Percentiles rank a stretch among this genome's conserved stretches.
Evolutionary conservation across 1,284 basidiomycete genomes (phyloP).

Genomic region (Trichosporon sp.): DNA sequence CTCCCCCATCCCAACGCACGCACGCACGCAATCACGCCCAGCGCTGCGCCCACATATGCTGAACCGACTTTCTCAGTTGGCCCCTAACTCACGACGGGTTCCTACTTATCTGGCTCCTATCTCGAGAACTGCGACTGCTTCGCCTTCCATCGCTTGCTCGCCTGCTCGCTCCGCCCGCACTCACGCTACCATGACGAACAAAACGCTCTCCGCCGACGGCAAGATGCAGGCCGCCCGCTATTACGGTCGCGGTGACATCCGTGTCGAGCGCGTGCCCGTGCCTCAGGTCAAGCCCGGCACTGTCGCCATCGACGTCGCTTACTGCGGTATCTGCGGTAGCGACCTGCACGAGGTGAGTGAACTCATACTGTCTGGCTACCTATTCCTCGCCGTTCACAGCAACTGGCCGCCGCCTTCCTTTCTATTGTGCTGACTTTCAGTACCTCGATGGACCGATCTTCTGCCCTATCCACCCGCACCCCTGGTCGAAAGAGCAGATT

Average conservation of each 20-base stretch:
- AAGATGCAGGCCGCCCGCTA: slow-evolving; percentile 33
- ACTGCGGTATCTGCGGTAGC: slow-evolving; percentile 30
- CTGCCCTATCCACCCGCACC: slow-evolving; percentile 25
- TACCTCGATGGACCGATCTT: slow-evolving; percentile 31
- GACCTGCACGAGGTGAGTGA: slow-evolving; percentile 27
- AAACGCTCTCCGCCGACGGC: neutral
- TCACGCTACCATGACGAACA: slow-evolving; percentile 21
- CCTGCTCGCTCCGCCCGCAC: neutral
- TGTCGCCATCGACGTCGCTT: slow-evolving; percentile 32
- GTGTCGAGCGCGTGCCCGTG: slow-evolving; percentile 27
- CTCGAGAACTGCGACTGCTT: neutral
- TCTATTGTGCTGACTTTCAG: slow-evolving; percentile 10
- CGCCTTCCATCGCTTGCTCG: neutral
- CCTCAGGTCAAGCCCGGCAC: slow-evolving; percentile 26
- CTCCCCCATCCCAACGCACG: neutral
- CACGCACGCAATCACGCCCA: no score
- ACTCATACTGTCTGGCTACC: neutral
- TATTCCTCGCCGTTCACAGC: no score
- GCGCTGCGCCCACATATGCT: neutral
- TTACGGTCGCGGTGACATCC: slow-evolving; percentile 29
- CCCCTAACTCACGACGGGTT: no score
- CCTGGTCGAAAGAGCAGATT: slow-evolving; percentile 29
- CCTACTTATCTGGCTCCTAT: neutral
- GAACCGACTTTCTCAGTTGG: neutral
- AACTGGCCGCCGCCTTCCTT: neutral